Evolutionary conservation across 352 stramenopile species (phyloP), one percentile per base, ranked within the genome.

Genomic region (Pythium aristosporum): DNA sequence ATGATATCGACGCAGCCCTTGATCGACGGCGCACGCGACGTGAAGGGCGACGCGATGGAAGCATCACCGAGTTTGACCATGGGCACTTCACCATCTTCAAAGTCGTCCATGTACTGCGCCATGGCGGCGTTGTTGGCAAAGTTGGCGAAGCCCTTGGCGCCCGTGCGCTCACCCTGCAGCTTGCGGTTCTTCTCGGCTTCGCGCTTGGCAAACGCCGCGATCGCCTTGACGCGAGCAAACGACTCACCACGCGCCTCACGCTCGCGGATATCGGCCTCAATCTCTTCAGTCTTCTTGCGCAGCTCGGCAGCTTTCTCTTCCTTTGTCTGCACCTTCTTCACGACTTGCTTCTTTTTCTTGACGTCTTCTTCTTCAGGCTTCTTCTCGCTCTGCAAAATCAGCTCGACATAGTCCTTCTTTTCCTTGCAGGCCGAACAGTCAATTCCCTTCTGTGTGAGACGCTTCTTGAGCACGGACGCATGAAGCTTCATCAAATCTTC

Each of bases 11-110:
- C 93, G 55, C 85, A 96, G 25, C 85, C 80, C 74, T 91, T 92
- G 61, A 97, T 95, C 4, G 85, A 95, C 68, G 97, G 84, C 75
- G 98, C 77, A 82, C 93, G 77, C 43, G 94, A 98, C 10, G 98
- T 99, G 73, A 99, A 99, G 0, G 98, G 98, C 61, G 97, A 99
- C 28, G 98, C 98, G 50, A 99, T 98, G 36, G 96, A 99, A 4
- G 98, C 98, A 77, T 99, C 97, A 11, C 98, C 98, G 39, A 99
- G 86, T 80, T 99, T 98, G 7, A 99, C 96, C 93, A 99, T 98
- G 16, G 96, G 85, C 57, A 98, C 46, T 85, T 96, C 87, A n/a
- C 87, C 87, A 61, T 96, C 87, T 23, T 96, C 87, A 69, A 96
- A 94, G 64, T 96, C 87, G 48, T 96, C 85, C 87, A 96, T 94